Evolutionary conservation across 2,329 filamentous ascomycete species (phyloP), one percentile per base, ranked within the genome.

Genomic region (Atkinsonella texensis): DNA sequence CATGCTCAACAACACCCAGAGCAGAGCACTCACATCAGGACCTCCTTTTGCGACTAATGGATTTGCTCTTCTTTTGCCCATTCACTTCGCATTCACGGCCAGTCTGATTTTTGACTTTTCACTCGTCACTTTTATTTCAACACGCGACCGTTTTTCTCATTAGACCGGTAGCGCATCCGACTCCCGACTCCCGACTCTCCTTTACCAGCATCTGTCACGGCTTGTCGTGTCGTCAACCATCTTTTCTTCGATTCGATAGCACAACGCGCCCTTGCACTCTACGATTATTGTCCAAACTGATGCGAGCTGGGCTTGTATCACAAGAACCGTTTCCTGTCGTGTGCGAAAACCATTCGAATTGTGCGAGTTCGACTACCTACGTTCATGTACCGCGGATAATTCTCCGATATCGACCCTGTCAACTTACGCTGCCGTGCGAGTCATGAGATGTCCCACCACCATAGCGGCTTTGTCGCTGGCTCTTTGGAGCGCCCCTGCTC

Each of bases 391-490:
- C 48, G 40, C 18, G 13, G 12, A 38, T 4, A 11, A 44, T 40
- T 18, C 6, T 3, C 10, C 6, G 3, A 39, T 32, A 17, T 11
- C 49, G 15, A 46, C 42, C 4, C 50, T 18, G n/a, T 48, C 13
- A 35, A 11, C 23, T 8, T 33, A 23, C 40, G 31, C 45, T 31
- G 13, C 20, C 18, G 11, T 31, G 40, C 18, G 38, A 46, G 46
- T n/a, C 13, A 54, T 54, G 52, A 52, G 32, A 49, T 41, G 28
- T 9, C 46, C 41, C 12, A 23, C 48, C 7, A 41, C 38, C 4
- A 31, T 51, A 3, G 49, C 52, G 15, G 31, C 54, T 18, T 47
- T 56, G 43, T 54, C 54, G 44, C 48, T 56, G 13, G 55, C 49
- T 43, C 46, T 57, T n/a, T 12, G 50, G 41, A 49, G 51, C 50